Conservation (phyloP, 2,329 filamentous ascomycete species). For the Septoria linicola region DNA sequence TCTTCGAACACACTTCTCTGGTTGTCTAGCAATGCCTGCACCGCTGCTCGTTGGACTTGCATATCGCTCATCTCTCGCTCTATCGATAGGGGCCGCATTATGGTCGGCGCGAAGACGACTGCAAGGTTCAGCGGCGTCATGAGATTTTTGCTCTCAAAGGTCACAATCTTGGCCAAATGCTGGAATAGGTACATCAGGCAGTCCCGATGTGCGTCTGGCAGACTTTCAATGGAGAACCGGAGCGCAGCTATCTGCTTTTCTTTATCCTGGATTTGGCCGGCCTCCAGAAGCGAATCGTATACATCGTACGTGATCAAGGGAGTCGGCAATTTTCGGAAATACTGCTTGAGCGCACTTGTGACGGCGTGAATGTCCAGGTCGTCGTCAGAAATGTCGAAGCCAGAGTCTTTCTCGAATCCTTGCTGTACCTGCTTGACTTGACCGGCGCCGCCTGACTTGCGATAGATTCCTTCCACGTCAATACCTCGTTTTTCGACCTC, state of each 20-base stretch:
- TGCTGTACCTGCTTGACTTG: slow-evolving; percentile 88
- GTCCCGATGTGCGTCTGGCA: slow-evolving; percentile 82
- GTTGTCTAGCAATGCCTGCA: slow-evolving; percentile 92
- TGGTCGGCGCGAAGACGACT: slow-evolving; percentile 95
- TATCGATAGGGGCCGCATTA: slow-evolving; percentile 87
- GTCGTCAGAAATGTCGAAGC: slow-evolving; percentile 89
- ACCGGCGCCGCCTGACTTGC: slow-evolving; percentile 90
- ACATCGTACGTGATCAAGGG: slow-evolving; percentile 90
- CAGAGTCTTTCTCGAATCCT: slow-evolving; percentile 76
- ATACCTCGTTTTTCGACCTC: slow-evolving; percentile 95
- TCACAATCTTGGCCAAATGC: slow-evolving; percentile 83
- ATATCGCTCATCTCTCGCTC: slow-evolving; percentile 96
- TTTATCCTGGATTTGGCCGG: slow-evolving; percentile 58
- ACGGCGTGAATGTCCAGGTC: slow-evolving; percentile 94
- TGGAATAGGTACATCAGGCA: slow-evolving; percentile 92
- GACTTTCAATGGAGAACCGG: slow-evolving; percentile 68
- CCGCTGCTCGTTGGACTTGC: slow-evolving; percentile 84
- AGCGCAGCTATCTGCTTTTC: slow-evolving; percentile 70
- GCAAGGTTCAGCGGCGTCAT: slow-evolving; percentile 97
- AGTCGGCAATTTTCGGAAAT: slow-evolving; percentile 87
- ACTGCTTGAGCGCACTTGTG: slow-evolving; percentile 93
- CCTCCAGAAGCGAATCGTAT: slow-evolving; percentile 85
- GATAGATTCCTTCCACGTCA: slow-evolving; percentile 96
- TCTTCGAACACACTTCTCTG: slow-evolving; percentile 71
- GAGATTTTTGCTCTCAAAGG: slow-evolving; percentile 79